Evolutionary conservation across 306 rosid genomes (phyloP), one percentile per base, ranked within the genome.

Genomic region (Malus sieversii): DNA sequence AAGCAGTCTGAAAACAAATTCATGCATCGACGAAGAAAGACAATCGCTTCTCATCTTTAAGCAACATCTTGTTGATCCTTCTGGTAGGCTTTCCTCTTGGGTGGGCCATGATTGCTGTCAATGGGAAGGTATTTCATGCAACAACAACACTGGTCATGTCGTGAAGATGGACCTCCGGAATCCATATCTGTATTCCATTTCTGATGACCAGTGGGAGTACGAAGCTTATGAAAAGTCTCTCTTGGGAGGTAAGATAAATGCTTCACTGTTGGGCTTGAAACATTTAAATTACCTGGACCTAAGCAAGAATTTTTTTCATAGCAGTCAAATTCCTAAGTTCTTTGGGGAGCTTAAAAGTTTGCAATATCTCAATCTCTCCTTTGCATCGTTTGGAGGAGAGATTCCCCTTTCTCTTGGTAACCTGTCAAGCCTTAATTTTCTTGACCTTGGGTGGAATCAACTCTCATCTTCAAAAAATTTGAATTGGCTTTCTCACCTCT

Each of bases 1-100:
- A 25, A 61, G 38, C 38, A 61, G 8, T 27, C 0, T 61, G 20
- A 61, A 11, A 1, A 1, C 55, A 13, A 48, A 11, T 11, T 27
- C 8, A 25, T 87, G 88, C 71, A 15, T 63, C 22, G 66, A 79
- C 58, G 72, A 84, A 16, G 81, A 86, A 45, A 30, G 74, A 48
- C 84, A 75, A n/a, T 83, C 85, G 32, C 80, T 84, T 6, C 10
- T 75, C 48, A 76, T 66, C 70, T 87, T 82, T 72, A 87, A 72
- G 71, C 48, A 40, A 68, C 86, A 83, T 25, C 78, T 87, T 59
- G 3, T 59, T 2, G 86, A 86, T 79, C 84, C 79, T 12, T 27
- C 7, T 0, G 78, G 60, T 14, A 33, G 61, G 19, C 77, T 86
- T 19, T 82, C 70, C 13, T 84, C 83, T 3, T 82, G 87, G 86